Base-by-base conservation (phyloP, 495 filamentous ascomycete species). In the Podospora didyma region DNA sequence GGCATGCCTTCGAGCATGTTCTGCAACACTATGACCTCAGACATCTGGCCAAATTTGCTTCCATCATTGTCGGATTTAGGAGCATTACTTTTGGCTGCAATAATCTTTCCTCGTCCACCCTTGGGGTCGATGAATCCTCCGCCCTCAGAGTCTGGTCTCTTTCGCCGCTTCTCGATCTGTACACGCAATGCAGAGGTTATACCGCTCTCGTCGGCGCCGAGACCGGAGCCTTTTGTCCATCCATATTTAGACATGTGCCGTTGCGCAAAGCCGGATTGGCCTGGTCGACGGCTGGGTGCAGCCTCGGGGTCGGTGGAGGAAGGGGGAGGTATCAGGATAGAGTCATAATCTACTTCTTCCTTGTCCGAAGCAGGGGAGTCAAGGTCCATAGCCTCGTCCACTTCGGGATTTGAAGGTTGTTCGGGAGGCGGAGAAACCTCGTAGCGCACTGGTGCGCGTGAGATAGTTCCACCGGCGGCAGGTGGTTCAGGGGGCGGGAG, bases 161-260 rank as follows among this genome's bases (percentile, higher is more conserved):
- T 92, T 69, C 88, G 88, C 21, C 81, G 75, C 76, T 94, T 94
- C 57, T 95, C 88, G 20, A 92, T 78, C 58, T 96, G 82, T 14
- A 93, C 90, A 48, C 85, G 84, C 24, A 97, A 72, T 3, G 92
- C 88, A 16, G 89, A 86, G 31, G 88, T 79, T 60, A 97, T 96
- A 47, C 94, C 94, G 28, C 84, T 82, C 11, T 81, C 82, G 48
- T 83, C 80, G 2, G 89, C 90, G 57, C 94, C 94, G 12, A 98
- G 81, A 2, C 94, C 94, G 45, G 85, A 80, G 20, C 95, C 95
- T 59, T 89, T 86, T 11, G 82, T 87, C 90, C 92, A 96, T 50
- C 95, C 95, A 68, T 94, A 91, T 62, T 96, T 97, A 26, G 85
- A 80, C 80, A 98, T 88, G 28, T 96, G 79, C 22, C 91, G 86